Base-by-base conservation (phyloP, 2,329 filamentous ascomycete species). In the Diaporthe capsici region DNA sequence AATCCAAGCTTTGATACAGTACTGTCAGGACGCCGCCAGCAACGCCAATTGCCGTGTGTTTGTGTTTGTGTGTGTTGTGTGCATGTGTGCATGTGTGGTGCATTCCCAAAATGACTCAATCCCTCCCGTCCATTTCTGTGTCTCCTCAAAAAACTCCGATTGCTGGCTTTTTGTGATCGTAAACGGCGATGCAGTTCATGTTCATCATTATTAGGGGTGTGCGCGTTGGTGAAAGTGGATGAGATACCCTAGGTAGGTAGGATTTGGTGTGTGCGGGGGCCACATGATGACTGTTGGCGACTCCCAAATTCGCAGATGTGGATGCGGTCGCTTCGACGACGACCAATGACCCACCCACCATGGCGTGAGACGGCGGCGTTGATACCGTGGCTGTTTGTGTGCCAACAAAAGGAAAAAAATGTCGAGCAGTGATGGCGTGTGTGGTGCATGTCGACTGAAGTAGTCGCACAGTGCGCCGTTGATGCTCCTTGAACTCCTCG, bases 11-110 rank as follows among this genome's bases (percentile, higher is more conserved):
- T 75, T 75, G 44, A 58, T 73, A 71, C 73, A 76, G 55, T 72
- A 51, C 58, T 74, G 47, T 60, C 67, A 70, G 37, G 75, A 76
- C 75, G 72, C 75, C 75, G 75, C 75, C 75, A 72, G 75, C 75
- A 76, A 76, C 75, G 72, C 75, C 75, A 51, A 68, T 73, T 75
- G 72, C 75, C 72, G 58, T 68, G 60, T 72, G 68, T 68, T 31
- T 49, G 74, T 42, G 49, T 67, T 22, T 65, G 61, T 47, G 61
- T 65, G 42, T 68, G 17, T 15, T 63, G 25, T 39, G 47, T 53
- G 60, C 25, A 12, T 63, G 25, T 53, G 44, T 53, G 47, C n/a
- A 17, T 39, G 34, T 73, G 47, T 72, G 71, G 71, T 63, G 31
- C 57, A 42, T 71, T 55, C 37, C 60, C 63, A 53, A 75, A 72